Base-by-base conservation (phyloP, 345 rosid genomes). In the Trapa bicornis region DNA sequence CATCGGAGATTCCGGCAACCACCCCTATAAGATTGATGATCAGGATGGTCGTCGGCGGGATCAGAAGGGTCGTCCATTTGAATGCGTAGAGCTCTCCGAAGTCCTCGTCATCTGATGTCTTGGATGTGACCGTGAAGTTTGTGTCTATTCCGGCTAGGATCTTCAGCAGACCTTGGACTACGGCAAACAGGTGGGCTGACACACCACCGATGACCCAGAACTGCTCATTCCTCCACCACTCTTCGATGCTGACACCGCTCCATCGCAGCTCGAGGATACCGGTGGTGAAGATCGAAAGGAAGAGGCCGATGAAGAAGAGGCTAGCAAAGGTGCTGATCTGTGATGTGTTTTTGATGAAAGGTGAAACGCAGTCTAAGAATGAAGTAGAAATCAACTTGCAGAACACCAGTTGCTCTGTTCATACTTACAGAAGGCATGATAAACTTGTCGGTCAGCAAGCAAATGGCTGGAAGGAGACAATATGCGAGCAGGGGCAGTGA, bases 241-340 rank as follows among this genome's bases (percentile, higher is more conserved):
- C 96, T 72, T 91, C 97, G 3, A 94, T 91, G 87, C 97, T 88
- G 67, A 94, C 96, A 70, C 99, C 99, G 35, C 99, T 94, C 97
- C 97, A 91, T 69, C 95, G 83, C 67, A 91, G 67, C 81, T 94
- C 96, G 67, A 91, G 91, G 76, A 94, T 86, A 58, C 96, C 92
- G 42, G 95, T 91, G 1, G 87, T 76, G 32, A 91, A 85, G 84
- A 89, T 91, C 54, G 97, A 89, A 47, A 81, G 70, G 75, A 94
- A 94, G 74, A 94, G 70, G 14, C 86, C 84, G 9, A 94, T 89
- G 87, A 91, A 94, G 82, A 83, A 91, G 65, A 94, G 85, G 81
- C 97, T 94, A 33, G 99, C 95, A 68, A 87, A 86, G 35, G 99
- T 89, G 77, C 96, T 94, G 74, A 91, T 91, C 97, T 93, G 87